phyloP scores from a whole-genome alignment of 2,329 filamentous ascomycete species.

The Colletotrichum sp. region DNA sequence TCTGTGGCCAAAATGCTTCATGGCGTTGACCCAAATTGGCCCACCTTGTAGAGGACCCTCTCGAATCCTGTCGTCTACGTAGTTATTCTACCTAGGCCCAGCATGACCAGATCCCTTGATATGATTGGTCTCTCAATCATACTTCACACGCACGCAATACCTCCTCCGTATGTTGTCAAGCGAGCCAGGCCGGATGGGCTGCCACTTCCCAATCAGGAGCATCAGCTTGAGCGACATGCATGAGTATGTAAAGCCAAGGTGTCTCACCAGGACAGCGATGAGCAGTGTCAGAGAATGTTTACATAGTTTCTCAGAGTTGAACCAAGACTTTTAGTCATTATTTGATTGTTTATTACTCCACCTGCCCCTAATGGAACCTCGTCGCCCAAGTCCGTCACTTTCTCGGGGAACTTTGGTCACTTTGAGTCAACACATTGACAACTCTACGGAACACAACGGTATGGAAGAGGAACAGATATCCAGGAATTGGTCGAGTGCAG shows the following conservation, averaged over 20 bases:
- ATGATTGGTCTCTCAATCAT: neutral
- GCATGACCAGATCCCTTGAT: neutral
- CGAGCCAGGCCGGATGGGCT: neutral
- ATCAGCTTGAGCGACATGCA: neutral
- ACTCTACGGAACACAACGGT: neutral
- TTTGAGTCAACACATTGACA: neutral
- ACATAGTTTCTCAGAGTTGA: neutral
- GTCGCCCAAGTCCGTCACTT: neutral
- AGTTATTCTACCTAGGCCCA: neutral
- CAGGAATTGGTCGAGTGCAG: neutral
- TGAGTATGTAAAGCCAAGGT: neutral
- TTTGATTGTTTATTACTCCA: neutral
- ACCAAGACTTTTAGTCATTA: neutral
- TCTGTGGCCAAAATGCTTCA: neutral
- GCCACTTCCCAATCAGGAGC: neutral
- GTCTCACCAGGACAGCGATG: neutral
- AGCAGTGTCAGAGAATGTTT: neutral
- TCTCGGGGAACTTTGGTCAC: neutral
- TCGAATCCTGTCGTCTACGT: neutral
- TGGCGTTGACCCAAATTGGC: neutral
- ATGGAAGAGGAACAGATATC: neutral
- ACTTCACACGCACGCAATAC: neutral
- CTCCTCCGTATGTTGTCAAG: neutral
- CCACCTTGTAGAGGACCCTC: neutral
- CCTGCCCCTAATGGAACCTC: neutral